phyloP scores from a whole-genome alignment of 2,329 filamentous ascomycete species.

The Neofusicoccum cordaticola region DNA sequence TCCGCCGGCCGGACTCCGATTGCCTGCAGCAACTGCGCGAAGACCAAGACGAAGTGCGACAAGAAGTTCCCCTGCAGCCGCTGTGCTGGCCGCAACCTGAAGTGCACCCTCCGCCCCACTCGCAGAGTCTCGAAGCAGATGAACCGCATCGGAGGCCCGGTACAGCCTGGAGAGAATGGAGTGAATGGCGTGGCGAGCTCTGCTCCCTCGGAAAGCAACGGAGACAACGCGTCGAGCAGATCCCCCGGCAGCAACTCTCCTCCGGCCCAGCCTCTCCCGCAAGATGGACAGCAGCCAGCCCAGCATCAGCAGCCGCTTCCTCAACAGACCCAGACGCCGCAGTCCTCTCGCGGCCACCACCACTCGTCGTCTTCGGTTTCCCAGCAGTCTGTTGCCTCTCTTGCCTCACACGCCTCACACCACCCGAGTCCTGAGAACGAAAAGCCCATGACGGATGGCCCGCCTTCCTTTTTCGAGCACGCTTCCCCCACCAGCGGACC shows the following conservation, averaged over 20 bases:
- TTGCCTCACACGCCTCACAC: slow-evolving; percentile 10
- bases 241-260: slow-evolving; percentile 36
- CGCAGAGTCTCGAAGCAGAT: slow-evolving; percentile 47
- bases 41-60: slow-evolving; percentile 55
- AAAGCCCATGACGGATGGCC: slow-evolving; percentile 20
- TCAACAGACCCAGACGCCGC: background rate
- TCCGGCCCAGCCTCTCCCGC: slow-evolving; percentile 18
- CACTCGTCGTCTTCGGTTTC: slow-evolving; percentile 11
- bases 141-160: slow-evolving; percentile 9
- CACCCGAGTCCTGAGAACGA: slow-evolving; percentile 7
- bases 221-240: slow-evolving; percentile 29
- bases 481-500: slow-evolving; percentile 34
- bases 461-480: slow-evolving; percentile 43
- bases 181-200: slow-evolving; percentile 28
- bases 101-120: slow-evolving; percentile 48
- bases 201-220: slow-evolving; percentile 33
- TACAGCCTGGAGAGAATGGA: slow-evolving; percentile 25
- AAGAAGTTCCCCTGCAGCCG: slow-evolving; percentile 55
- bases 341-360: slow-evolving; percentile 1
- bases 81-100: slow-evolving; percentile 49
- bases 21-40: slow-evolving; percentile 53
- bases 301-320: slow-evolving; percentile 2
- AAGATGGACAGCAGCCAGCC: background rate
- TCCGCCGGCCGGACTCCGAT: slow-evolving; percentile 52
- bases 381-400: background rate